A percentile compares a stretch with the other conserved stretches of the same genome.
Conservation (phyloP, 306 rosid species). For the Acacia confusa region DNA sequence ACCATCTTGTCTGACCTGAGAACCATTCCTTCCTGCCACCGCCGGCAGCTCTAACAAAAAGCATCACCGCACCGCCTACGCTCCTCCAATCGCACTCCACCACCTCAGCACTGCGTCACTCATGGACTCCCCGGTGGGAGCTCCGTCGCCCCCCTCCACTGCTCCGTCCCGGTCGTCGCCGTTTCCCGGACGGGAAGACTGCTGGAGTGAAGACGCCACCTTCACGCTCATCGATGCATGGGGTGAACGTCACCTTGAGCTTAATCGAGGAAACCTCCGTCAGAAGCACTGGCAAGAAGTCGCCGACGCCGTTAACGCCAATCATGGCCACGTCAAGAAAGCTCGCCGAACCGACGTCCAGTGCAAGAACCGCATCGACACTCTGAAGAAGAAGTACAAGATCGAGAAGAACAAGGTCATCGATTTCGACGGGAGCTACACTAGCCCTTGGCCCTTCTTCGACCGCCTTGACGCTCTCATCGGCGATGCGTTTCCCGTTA, state of each 20-base stretch:
- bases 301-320: conserved; percentile 63
- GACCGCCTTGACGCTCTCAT: conserved; percentile 50
- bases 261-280: conserved; percentile 64
- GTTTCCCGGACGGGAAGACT: conserved; percentile 56
- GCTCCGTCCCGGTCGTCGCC: conserved; percentile 36
- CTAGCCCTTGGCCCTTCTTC: conserved; percentile 60
- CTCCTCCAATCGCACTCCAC: background rate
- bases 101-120: background rate
- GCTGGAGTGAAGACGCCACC: conserved; percentile 71
- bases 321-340: conserved; percentile 39
- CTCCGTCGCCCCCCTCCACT: conserved; percentile 30
- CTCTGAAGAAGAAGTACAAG: conserved; percentile 76
- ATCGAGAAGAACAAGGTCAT: conserved; percentile 64
- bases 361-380: conserved; percentile 75
- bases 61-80: background rate
- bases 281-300: conserved; percentile 72
- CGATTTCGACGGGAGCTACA: conserved; percentile 42
- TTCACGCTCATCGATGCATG: conserved; percentile 71
- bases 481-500: conserved; percentile 43
- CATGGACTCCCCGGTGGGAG: conserved; percentile 35
- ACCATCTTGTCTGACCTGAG: conserved; percentile 4
- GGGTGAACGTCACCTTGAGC: conserved; percentile 59
- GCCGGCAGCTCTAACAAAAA: background rate
- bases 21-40: conserved; percentile 17
- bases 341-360: conserved; percentile 59